These are phyloP conservation scores for Rachicladosporium sp. DNA, from an alignment of 2,329 filamentous ascomycete species.

Conservation along the genomic window DNA sequence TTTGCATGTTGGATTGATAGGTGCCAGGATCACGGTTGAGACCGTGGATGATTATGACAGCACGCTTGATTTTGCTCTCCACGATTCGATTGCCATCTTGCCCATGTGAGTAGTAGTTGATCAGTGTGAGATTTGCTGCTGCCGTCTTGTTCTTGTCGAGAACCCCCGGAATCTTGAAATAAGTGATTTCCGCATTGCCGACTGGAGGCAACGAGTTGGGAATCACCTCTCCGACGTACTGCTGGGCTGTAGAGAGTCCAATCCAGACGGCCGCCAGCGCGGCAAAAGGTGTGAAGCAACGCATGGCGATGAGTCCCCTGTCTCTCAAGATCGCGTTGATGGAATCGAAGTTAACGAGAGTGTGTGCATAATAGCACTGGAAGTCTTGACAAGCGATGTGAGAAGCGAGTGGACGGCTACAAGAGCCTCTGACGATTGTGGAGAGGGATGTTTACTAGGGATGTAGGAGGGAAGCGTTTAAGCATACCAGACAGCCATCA, in stretches of 20 bases:
- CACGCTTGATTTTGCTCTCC: conserved; percentile 16
- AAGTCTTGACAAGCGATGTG: too few species aligned
- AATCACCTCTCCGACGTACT: conserved; percentile 16
- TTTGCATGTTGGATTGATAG: conserved; percentile 18
- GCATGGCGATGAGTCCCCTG: conserved; percentile 3
- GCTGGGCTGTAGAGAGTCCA: conserved; percentile 10
- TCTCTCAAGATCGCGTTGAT: too few species aligned
- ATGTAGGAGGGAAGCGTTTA: too few species aligned
- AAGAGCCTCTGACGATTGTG: too few species aligned
- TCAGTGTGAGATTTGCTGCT: conserved; percentile 15
- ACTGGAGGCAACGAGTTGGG: conserved; percentile 11
- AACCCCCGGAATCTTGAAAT: conserved; percentile 21
- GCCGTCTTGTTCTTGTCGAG: conserved; percentile 11
- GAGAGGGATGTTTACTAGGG: too few species aligned
- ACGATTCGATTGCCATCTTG: conserved; percentile 13
- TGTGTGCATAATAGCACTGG: background rate
- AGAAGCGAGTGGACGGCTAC: too few species aligned
- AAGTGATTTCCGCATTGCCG: conserved; percentile 15
- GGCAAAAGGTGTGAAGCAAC: conserved; percentile 5
- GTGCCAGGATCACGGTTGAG: conserved; percentile 16
- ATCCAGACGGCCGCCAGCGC: conserved; percentile 7
- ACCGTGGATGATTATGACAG: conserved; percentile 21
- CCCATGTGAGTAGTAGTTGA: conserved; percentile 21
- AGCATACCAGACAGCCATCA: too few species aligned
- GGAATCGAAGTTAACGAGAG: background rate